Evolutionary conservation across 1,139 yeast species (phyloP).

Genomic region (Eremothecium coryli): DNA sequence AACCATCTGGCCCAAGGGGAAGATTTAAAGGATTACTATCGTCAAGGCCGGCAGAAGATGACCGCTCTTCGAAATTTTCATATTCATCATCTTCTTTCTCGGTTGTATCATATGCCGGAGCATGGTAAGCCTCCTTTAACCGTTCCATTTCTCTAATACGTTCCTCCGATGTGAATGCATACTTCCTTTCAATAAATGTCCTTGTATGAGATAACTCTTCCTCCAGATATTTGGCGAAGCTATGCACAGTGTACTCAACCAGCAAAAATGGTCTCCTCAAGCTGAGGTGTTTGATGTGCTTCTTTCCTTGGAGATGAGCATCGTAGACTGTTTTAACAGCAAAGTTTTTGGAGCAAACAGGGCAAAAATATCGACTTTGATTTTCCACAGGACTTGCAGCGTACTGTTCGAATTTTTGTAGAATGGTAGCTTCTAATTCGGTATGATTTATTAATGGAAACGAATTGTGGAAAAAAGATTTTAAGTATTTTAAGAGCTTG

Average conservation of each 20-base stretch:
- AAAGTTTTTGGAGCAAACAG: conserved; percentile 56
- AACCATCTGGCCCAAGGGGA: conserved; percentile 83
- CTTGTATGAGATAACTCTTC: conserved; percentile 37
- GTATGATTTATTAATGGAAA: conserved; percentile 44
- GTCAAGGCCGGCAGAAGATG: conserved; percentile 10
- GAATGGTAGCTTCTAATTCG: conserved; percentile 31
- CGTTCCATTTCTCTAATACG: conserved; percentile 49
- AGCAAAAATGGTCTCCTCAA: conserved; percentile 13
- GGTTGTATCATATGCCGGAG: conserved; percentile 21
- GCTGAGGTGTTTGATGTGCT: conserved; percentile 49
- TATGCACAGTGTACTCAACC: conserved; percentile 23
- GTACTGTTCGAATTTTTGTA: conserved; percentile 30
- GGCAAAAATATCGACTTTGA: conserved; percentile 41
- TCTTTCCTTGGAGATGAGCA: conserved; percentile 67
- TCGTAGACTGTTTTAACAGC: conserved; percentile 56
- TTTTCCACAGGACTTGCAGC: conserved; percentile 23
- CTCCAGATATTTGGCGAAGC: conserved; percentile 13
- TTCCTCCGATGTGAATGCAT: conserved; percentile 46
- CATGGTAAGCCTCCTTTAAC: conserved; percentile 34
- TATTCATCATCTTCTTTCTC: conserved; percentile 21
- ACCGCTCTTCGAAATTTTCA: conserved; percentile 13
- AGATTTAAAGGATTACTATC: conserved; percentile 43
- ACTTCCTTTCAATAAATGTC: conserved; percentile 54
- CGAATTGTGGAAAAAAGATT: conserved; percentile 37
- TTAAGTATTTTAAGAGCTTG: conserved; percentile 40